Conservation (phyloP, 139 green algal species). For the Auxenochlorella pyrenoidosa region DNA sequence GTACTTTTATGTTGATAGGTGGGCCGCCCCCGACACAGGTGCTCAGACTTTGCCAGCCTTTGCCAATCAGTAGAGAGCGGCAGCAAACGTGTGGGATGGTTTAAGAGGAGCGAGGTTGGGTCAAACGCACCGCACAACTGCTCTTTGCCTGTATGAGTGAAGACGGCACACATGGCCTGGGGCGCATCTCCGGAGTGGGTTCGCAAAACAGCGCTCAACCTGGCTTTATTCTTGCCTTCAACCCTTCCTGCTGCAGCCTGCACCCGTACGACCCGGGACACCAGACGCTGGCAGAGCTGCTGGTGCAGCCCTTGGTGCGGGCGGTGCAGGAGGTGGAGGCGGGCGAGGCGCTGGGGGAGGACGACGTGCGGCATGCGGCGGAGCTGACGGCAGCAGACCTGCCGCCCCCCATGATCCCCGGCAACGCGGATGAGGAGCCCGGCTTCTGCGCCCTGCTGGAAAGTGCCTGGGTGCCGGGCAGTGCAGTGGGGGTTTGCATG, state of each 20-base stretch:
- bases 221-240: too few relatives aligned
- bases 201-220: too few relatives aligned
- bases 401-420: slow-evolving; percentile 29
- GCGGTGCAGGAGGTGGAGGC: slow-evolving; percentile 29
- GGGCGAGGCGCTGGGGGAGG: not conserved
- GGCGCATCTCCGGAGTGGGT: too few relatives aligned
- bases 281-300: slow-evolving; percentile 17
- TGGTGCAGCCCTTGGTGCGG: slow-evolving; percentile 3
- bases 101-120: too few relatives aligned
- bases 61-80: too few relatives aligned
- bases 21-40: not conserved
- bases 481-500: not conserved
- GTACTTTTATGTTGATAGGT: not conserved
- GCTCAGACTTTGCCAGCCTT: not conserved
- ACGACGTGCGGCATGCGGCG: not conserved
- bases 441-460: slow-evolving; percentile 3
- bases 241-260: slow-evolving; percentile 12
- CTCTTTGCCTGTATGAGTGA: not conserved
- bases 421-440: not conserved
- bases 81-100: too few relatives aligned
- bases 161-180: too few relatives aligned
- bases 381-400: not conserved
- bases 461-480: not conserved
- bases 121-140: too few relatives aligned
- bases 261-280: slow-evolving; percentile 12